These are phyloP conservation scores for Catunica adiposa DNA, from an alignment of 2,329 filamentous ascomycete genomes.

Conservation along the genomic window DNA sequence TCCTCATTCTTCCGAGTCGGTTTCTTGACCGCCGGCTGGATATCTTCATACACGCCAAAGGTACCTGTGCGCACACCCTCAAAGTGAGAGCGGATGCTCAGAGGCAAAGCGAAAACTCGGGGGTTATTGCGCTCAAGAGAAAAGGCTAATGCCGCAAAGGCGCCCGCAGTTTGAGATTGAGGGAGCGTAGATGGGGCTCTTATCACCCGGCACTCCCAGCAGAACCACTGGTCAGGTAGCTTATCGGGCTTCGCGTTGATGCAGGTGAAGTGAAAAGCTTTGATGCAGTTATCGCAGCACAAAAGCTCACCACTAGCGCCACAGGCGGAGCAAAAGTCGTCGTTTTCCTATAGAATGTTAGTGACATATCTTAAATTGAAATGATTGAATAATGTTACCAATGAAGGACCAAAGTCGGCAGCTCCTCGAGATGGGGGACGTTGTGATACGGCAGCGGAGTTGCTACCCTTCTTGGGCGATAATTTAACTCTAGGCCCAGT, in stretches of 20 bases:
- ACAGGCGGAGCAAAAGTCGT: conserved; percentile 81
- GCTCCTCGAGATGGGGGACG: conserved; percentile 33
- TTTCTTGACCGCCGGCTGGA: conserved; percentile 22
- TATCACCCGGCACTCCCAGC: conserved; percentile 47
- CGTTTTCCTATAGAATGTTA: conserved; percentile 45
- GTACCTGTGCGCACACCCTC: conserved; percentile 60
- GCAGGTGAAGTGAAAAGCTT: conserved; percentile 81
- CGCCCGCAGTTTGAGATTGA: conserved; percentile 25
- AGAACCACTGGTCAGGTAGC: conserved; percentile 69
- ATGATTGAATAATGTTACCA: conserved; percentile 29
- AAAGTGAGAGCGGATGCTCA: conserved; percentile 56
- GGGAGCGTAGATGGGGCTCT: conserved; percentile 19
- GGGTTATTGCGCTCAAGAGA: conserved; percentile 52
- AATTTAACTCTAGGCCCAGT: conserved; percentile 49
- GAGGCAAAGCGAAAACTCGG: conserved; percentile 56
- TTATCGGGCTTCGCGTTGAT: conserved; percentile 56
- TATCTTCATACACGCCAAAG: conserved; percentile 68
- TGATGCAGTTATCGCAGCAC: conserved; percentile 83
- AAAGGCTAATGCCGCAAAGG: conserved; percentile 47
- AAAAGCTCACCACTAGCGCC: conserved; percentile 69
- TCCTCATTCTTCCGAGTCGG: conserved; percentile 36
- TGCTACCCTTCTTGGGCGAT: conserved; percentile 63
- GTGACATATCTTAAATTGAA: background rate
- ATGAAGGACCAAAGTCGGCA: conserved; percentile 20
- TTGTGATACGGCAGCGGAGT: conserved; percentile 45